Conservation (phyloP, 495 filamentous ascomycete genomes). For the Monascus purpureus region DNA sequence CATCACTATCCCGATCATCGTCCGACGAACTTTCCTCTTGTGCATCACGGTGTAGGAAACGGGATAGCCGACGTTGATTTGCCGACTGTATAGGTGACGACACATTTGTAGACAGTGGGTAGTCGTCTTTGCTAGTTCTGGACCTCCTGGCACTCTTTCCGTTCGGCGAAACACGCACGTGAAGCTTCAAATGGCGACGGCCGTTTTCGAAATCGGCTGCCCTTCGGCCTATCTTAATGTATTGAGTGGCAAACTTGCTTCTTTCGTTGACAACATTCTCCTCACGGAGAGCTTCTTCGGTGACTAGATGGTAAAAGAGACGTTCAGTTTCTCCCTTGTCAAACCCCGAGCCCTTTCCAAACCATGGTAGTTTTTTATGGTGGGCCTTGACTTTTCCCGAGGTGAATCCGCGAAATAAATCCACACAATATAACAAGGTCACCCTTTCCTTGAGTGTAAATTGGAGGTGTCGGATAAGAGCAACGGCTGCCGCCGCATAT, state of each 20-base stretch:
- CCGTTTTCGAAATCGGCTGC: constrained; percentile 37
- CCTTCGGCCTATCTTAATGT: constrained; percentile 43
- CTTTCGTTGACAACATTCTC: constrained; percentile 43
- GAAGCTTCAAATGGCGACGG: constrained; percentile 38
- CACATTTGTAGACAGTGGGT: constrained; percentile 65
- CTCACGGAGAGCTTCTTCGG: constrained; percentile 47
- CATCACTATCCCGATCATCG: constrained; percentile 41
- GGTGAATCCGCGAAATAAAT: constrained; percentile 44
- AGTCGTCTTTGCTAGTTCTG: constrained; percentile 15
- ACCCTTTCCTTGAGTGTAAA: constrained; percentile 27
- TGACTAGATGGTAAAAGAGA: constrained; percentile 46
- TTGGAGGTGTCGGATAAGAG: constrained; percentile 46
- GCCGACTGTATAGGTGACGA: constrained; percentile 64
- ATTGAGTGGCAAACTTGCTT: constrained; percentile 44
- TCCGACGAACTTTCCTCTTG: constrained; percentile 24
- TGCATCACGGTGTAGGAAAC: constrained; percentile 9
- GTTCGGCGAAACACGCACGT: constrained; percentile 41
- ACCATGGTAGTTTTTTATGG: constrained; percentile 35
- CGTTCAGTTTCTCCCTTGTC: constrained; percentile 49
- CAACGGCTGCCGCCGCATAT: constrained; percentile 53
- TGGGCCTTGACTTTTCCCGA: constrained; percentile 33
- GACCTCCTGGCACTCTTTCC: constrained; percentile 24
- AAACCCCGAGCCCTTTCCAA: constrained; percentile 40
- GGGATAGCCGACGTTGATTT: constrained; percentile 28
- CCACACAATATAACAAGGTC: constrained; percentile 40